Conservation (phyloP, 2,329 filamentous ascomycete species). For the Anthostomella pinea region DNA sequence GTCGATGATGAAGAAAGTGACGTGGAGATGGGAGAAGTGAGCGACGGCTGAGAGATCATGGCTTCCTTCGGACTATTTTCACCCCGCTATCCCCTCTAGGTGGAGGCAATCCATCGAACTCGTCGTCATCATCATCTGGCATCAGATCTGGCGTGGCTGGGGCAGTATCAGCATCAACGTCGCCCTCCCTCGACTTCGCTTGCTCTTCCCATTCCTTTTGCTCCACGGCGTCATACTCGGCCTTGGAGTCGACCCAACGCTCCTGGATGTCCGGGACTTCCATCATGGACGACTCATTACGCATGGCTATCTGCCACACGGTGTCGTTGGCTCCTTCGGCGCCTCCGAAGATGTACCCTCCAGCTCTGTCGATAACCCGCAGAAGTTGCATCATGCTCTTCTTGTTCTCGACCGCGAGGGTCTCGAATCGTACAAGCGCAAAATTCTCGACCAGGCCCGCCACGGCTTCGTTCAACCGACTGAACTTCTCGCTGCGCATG, state of each 20-base stretch:
- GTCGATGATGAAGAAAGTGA: constrained; percentile 45
- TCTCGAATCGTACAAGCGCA: constrained; percentile 86
- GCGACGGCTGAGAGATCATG: constrained; percentile 42
- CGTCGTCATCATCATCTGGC: constrained; percentile 35
- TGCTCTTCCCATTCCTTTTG: constrained; percentile 72
- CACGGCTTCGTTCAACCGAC: constrained; percentile 80
- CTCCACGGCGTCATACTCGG: constrained; percentile 81
- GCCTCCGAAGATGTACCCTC: constrained; percentile 88
- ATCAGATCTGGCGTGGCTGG: constrained; percentile 34
- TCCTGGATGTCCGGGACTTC: constrained; percentile 91
- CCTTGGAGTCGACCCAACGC: constrained; percentile 88
- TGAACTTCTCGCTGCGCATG: constrained; percentile 71
- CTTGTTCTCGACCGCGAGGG: constrained; percentile 93
- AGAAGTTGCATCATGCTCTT: constrained; percentile 93
- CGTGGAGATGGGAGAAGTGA: constrained; percentile 30
- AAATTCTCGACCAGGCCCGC: constrained; percentile 86
- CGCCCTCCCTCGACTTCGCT: constrained; percentile 47
- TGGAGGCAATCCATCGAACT: constrained; percentile 53
- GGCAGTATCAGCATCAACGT: constrained; percentile 32
- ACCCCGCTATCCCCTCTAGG: constrained; percentile 58
- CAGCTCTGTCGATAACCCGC: constrained; percentile 84
- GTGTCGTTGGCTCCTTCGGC: constrained; percentile 92
- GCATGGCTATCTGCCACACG: constrained; percentile 96
- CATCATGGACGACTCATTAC: constrained; percentile 69
- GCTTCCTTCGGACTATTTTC: constrained; percentile 65